Percentiles rank a stretch among this genome's conserved stretches.
Conservation (phyloP, 2,329 filamentous ascomycete genomes). For the Helotiales sp. region DNA sequence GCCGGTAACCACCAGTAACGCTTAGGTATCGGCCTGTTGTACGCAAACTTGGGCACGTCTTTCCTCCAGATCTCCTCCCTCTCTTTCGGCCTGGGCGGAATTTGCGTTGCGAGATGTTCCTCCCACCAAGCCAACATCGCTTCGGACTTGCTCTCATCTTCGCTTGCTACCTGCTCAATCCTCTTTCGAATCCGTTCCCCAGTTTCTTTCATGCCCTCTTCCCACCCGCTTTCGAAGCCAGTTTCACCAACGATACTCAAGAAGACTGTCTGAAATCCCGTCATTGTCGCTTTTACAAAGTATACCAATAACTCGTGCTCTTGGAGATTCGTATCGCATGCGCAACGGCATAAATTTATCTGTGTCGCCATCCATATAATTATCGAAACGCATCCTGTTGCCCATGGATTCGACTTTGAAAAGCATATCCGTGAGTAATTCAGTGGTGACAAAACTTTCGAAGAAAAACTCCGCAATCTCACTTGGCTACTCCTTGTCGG, state of each 20-base stretch:
- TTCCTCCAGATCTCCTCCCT: too few species aligned
- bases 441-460: not conserved
- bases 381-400: too few species aligned
- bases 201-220: not conserved
- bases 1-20: too few species aligned
- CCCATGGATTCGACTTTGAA: too few species aligned
- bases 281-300: not conserved
- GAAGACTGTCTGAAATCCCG: not conserved
- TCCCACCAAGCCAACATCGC: not conserved
- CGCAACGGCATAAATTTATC: too few species aligned
- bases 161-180: not conserved
- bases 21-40: too few species aligned
- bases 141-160: not conserved
- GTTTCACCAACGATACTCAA: not conserved
- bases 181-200: not conserved
- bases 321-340: too few species aligned
- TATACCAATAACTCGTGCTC: too few species aligned
- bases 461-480: not conserved
- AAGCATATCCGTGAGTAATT: not conserved
- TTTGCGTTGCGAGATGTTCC: not conserved
- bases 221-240: not conserved
- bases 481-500: not conserved
- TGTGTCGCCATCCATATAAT: too few species aligned
- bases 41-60: too few species aligned
- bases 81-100: too few species aligned